Base-by-base conservation (phyloP, 2,329 filamentous ascomycete species). In the Cladosporium sp. region DNA sequence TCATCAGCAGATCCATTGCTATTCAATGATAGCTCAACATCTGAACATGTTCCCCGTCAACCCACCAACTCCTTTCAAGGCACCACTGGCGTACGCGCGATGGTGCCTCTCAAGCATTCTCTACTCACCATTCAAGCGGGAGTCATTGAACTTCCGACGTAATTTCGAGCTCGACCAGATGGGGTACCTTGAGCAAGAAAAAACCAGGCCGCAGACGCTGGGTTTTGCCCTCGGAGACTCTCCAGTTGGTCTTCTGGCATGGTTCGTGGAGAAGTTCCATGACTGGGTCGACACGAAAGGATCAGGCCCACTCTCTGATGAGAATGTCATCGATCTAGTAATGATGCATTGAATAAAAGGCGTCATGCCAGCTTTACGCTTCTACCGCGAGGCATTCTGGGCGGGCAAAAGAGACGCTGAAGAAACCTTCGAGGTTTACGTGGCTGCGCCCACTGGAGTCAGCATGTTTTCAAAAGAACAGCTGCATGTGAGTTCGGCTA, bases 211-310 rank as follows among this genome's bases (percentile, higher is more conserved):
- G 0, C 81, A 88, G 45, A 92, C 87, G 0, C 62, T 91, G 0
- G 83, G 83, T 0, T 88, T 87, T 59, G 81, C 74, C 0, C 72
- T 91, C 3, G 75, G 79, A 0, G 86, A 90, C 62, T 83, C 78
- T 6, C 88, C 87, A 0, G 78, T 87, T 0, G 85, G 78, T 0
- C 69, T 89, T 3, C 72, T 92, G 1, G 80, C 85, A 0, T 93
- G 88, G 88, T 82, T 92, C 30, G 86, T 86, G 57, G 88, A 92
- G 68, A 92, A 92, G 63, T 69, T 92, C 30, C 80, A 84, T 56
- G 83, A 86, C 58, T 92, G 86, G 87, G 83, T 82, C 0, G 86
- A 91, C 59, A n/a, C n/a, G n/a, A n/a, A n/a, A n/a, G n/a, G n/a
- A n/a, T n/a, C n/a, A n/a, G n/a, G n/a, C n/a, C n/a, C n/a, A n/a